Conservation (phyloP, 352 stramenopile genomes). For the Globisporangium canariense region DNA sequence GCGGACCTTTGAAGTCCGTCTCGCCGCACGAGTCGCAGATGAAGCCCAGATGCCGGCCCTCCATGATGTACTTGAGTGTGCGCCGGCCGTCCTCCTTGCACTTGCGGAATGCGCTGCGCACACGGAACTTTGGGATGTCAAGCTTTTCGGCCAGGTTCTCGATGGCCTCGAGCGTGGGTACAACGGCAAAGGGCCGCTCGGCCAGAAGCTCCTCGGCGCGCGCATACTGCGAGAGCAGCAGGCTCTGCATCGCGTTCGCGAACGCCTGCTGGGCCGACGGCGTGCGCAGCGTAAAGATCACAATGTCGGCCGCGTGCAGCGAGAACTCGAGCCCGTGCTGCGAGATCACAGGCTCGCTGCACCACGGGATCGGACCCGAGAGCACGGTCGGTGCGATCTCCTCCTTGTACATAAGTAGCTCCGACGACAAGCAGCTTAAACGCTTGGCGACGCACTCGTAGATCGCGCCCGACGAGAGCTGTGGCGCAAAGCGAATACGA, state of each 20-base stretch:
- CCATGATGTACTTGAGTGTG: slow-evolving; percentile 81
- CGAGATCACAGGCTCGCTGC: slow-evolving; percentile 13
- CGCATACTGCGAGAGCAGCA: slow-evolving; percentile 42
- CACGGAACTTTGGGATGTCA: slow-evolving; percentile 76
- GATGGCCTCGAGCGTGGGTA: slow-evolving; percentile 55
- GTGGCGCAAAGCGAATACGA: slow-evolving; percentile 28
- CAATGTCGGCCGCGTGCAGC: slow-evolving; percentile 56
- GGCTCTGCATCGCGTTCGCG: slow-evolving; percentile 19
- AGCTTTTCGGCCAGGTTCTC: slow-evolving; percentile 63
- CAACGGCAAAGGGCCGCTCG: slow-evolving; percentile 8
- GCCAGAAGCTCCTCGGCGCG: slow-evolving; percentile 34
- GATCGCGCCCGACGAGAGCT: slow-evolving; percentile 32
- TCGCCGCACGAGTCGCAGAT: slow-evolving; percentile 81
- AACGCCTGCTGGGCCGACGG: slow-evolving; percentile 25
- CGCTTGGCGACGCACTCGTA: slow-evolving; percentile 46
- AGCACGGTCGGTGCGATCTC: slow-evolving; percentile 66
- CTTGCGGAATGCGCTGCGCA: slow-evolving; percentile 79
- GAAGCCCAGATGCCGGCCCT: slow-evolving; percentile 73
- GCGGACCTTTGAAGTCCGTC: slow-evolving; percentile 70
- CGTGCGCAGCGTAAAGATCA: slow-evolving; percentile 42
- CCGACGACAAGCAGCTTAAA: slow-evolving; percentile 35
- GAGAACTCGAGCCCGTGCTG: slow-evolving; percentile 13
- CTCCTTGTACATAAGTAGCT: slow-evolving; percentile 68
- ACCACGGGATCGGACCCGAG: slow-evolving; percentile 43
- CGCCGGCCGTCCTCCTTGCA: slow-evolving; percentile 61